Percentiles rank a stretch among this genome's conserved stretches.
phyloP scores from a whole-genome alignment of 805 yeast species.

The Spathaspora hagerdaliae region DNA sequence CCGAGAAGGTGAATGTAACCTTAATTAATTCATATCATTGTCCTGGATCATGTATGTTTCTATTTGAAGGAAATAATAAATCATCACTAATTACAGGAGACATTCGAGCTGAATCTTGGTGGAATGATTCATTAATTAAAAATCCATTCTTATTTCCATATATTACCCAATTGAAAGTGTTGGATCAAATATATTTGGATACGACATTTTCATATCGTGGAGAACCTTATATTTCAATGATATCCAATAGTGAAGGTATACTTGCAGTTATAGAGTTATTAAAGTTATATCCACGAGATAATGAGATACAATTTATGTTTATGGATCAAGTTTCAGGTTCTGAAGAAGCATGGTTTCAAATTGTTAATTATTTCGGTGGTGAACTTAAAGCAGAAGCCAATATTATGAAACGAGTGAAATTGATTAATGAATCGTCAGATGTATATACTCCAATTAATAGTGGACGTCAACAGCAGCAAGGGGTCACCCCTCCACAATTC shows the following conservation, averaged over 20 bases:
- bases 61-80: slow-evolving; percentile 30
- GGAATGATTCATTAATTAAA: slow-evolving; percentile 31
- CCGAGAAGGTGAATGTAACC: slow-evolving; percentile 27
- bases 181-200: slow-evolving; percentile 51
- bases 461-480: neutral
- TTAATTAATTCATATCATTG: slow-evolving; percentile 53
- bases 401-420: slow-evolving; percentile 4
- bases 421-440: neutral
- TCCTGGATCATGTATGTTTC: slow-evolving; percentile 55
- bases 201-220: slow-evolving; percentile 49
- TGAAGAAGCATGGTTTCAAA: slow-evolving; percentile 48
- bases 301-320: slow-evolving; percentile 36
- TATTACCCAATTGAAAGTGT: slow-evolving; percentile 19
- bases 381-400: slow-evolving; percentile 8
- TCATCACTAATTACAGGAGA: slow-evolving; percentile 55
- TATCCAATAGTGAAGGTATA: slow-evolving; percentile 40
- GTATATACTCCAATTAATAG: neutral
- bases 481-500: too few relatives aligned
- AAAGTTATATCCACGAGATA: slow-evolving; percentile 36
- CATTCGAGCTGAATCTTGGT: slow-evolving; percentile 52
- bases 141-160: slow-evolving; percentile 44
- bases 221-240: slow-evolving; percentile 46
- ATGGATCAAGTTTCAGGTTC: slow-evolving; percentile 44
- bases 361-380: slow-evolving; percentile 21
- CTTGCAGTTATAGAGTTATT: slow-evolving; percentile 27